phyloP scores from a whole-genome alignment of 179 eudicot species.

The Beta macrorhiza region DNA sequence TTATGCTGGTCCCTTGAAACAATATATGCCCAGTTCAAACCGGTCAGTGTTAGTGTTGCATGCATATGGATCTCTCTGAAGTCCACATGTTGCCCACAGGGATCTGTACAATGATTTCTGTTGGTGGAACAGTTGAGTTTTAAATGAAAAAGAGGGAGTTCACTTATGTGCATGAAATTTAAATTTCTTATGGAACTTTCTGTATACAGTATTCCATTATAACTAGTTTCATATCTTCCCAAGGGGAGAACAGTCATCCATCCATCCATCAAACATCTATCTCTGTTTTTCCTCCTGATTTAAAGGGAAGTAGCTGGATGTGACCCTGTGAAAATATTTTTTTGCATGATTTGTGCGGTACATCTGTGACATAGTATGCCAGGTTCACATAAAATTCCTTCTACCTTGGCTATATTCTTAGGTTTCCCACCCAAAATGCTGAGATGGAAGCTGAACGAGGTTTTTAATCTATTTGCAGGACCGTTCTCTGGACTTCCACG shows the following conservation, averaged over 20 bases:
- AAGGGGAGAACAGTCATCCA: not conserved
- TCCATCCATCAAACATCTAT: not conserved
- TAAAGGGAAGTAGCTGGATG: not conserved
- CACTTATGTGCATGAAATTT: not conserved
- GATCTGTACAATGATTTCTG: not conserved
- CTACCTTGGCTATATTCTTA: not conserved
- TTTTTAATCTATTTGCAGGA: conserved; percentile 42
- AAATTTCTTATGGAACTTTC: too few relatives aligned
- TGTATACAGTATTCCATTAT: not conserved
- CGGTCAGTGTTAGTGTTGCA: not conserved
- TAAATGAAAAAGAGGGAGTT: not conserved
- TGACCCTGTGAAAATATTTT: not conserved
- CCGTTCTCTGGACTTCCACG: conserved; percentile 62
- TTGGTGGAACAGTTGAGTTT: not conserved
- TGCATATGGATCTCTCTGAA: not conserved
- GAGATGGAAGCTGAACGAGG: conserved; percentile 17
- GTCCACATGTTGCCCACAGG: not conserved
- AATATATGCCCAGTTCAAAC: not conserved
- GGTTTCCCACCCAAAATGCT: not conserved
- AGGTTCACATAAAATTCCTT: not conserved
- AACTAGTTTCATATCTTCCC: not conserved
- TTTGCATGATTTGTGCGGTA: not conserved
- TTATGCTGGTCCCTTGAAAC: too few relatives aligned
- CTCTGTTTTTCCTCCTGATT: not conserved
- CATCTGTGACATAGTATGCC: not conserved